Evolutionary conservation across 2,329 filamentous ascomycete genomes (phyloP).

Genomic region (Pleurostoma richardsiae): DNA sequence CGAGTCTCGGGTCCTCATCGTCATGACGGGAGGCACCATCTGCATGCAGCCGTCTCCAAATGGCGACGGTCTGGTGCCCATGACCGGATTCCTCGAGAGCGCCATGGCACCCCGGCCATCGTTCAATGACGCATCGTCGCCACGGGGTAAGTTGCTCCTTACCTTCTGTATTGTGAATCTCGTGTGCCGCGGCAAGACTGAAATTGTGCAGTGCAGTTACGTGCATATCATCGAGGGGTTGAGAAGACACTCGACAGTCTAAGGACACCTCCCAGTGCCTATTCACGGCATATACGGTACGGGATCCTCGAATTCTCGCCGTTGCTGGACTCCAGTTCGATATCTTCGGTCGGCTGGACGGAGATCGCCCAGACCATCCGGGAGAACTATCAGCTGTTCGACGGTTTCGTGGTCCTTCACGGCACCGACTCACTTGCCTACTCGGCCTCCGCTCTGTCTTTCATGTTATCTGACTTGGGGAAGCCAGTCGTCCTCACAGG

Average conservation of each 20-base stretch:
- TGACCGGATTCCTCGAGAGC: conserved; percentile 72
- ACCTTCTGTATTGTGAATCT: neutral
- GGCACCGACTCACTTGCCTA: conserved; percentile 88
- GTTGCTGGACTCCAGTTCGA: conserved; percentile 83
- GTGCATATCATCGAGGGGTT: conserved; percentile 45
- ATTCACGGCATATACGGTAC: conserved; percentile 78
- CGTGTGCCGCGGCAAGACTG: conserved; percentile 8
- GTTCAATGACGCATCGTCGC: conserved; percentile 72
- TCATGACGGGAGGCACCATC: conserved; percentile 87
- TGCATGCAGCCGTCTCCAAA: conserved; percentile 73
- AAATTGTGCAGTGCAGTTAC: conserved; percentile 34
- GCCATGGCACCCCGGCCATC: conserved; percentile 77
- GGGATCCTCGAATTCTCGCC: conserved; percentile 79
- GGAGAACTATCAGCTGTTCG: conserved; percentile 82
- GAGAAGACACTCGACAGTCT: conserved; percentile 58
- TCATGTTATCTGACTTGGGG: conserved; percentile 86
- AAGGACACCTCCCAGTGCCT: conserved; percentile 74
- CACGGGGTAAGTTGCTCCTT: conserved; percentile 20
- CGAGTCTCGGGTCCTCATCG: conserved; percentile 79
- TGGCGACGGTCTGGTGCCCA: conserved; percentile 73
- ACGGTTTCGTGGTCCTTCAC: conserved; percentile 87
- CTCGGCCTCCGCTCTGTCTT: conserved; percentile 83
- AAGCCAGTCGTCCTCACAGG: conserved; percentile 88
- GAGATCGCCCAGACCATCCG: conserved; percentile 75
- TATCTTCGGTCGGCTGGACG: conserved; percentile 81